These are phyloP conservation scores for Mycena haematopus DNA, from an alignment of 768 basidiomycete species.

Conservation along the genomic window DNA sequence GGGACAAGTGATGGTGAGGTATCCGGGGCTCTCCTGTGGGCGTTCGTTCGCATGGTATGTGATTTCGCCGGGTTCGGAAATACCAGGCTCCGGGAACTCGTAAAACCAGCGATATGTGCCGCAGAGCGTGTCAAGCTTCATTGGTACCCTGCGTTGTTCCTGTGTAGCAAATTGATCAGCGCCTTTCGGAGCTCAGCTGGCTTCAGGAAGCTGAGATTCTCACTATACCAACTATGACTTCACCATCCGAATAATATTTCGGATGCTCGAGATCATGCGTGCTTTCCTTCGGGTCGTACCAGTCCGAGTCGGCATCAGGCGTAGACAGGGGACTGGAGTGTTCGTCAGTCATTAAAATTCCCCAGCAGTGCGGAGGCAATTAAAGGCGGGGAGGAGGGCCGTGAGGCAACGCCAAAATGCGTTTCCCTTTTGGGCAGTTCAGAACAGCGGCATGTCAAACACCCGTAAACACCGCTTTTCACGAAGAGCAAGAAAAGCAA, in stretches of 20 bases:
- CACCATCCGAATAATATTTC: conserved; percentile 21
- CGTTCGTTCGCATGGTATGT: not conserved
- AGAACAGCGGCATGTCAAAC: not conserved
- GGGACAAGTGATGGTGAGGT: conserved; percentile 26
- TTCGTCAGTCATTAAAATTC: not conserved
- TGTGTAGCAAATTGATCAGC: conserved; percentile 14
- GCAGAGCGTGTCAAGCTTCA: conserved; percentile 24
- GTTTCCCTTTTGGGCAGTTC: no score
- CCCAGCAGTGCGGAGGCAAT: not conserved
- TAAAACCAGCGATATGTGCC: conserved; percentile 28
- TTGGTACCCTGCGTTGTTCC: conserved; percentile 25
- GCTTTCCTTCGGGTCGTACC: conserved; percentile 30
- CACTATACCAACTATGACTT: conserved; percentile 30
- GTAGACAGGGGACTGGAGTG: conserved; percentile 13
- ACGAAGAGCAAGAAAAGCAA: not conserved
- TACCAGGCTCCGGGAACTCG: conserved; percentile 28
- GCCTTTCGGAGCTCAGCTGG: not conserved
- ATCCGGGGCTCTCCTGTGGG: conserved; percentile 18
- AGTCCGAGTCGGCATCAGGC: conserved; percentile 13
- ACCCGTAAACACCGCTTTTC: conserved; percentile 1
- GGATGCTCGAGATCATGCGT: conserved; percentile 21
- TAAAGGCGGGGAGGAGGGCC: not conserved
- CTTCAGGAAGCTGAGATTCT: not conserved
- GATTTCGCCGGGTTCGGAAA: conserved; percentile 10
- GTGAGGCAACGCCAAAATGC: not conserved